A percentile compares a stretch with the other conserved stretches of the same genome.
Conservation (phyloP, 176 grass and related monocot species). For the Pontederia paniculata region DNA sequence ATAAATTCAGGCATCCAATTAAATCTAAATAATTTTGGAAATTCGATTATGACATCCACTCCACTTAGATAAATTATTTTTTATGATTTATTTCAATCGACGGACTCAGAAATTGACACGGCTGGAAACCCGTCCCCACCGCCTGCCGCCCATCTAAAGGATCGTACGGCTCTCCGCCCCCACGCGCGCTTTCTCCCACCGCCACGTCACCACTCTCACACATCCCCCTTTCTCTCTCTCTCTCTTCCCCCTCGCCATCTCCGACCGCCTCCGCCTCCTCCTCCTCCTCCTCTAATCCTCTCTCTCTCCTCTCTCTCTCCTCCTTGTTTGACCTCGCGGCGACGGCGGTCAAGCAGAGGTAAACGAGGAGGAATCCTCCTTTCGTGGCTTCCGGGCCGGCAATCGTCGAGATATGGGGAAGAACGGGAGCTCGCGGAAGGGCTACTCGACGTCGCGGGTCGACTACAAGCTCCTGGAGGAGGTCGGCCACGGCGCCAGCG, state of each 20-base stretch:
- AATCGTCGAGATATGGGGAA: conserved; percentile 18
- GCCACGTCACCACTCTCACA: neutral
- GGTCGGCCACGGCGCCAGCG: conserved; percentile 86
- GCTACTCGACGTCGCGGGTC: conserved; percentile 39
- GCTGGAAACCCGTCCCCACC: neutral
- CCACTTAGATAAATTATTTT: too few species aligned
- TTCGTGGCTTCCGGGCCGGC: neutral
- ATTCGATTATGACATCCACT: too few species aligned
- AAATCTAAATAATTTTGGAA: too few species aligned
- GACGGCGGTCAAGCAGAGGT: conserved; percentile 33
- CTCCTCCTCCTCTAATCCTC: neutral
- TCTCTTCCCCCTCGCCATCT: neutral
- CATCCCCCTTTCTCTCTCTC: neutral
- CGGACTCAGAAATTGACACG: too few species aligned
- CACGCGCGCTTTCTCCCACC: neutral
- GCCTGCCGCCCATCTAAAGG: neutral
- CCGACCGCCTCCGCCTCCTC: neutral
- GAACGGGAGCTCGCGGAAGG: conserved; percentile 16
- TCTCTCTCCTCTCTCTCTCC: neutral
- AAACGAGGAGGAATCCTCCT: conserved; percentile 15
- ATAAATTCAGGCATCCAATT: too few species aligned
- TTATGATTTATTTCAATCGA: too few species aligned
- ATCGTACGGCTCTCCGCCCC: neutral
- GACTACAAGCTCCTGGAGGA: conserved; percentile 77
- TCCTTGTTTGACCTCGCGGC: neutral